Evolutionary conservation across 2,329 filamentous ascomycete genomes (phyloP).

Genomic region (Clonostachys byssicola): DNA sequence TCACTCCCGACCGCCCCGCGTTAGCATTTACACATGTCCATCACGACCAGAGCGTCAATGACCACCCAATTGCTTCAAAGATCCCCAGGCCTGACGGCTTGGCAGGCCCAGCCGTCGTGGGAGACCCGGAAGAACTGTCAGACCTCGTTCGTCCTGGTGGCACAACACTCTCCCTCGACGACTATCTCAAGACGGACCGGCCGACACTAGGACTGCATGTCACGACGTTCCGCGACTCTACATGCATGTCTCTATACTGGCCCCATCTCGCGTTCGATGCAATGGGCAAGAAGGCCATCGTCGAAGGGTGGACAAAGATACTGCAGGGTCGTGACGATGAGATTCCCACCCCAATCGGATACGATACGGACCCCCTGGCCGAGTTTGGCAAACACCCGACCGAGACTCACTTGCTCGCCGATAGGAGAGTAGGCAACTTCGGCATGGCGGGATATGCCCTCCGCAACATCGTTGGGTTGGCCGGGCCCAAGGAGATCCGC

Average conservation of each 20-base stretch:
- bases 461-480: constrained; percentile 13
- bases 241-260: constrained; percentile 30
- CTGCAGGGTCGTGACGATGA: constrained; percentile 23
- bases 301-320: constrained; percentile 30
- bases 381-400: constrained; percentile 10
- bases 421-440: constrained; percentile 8
- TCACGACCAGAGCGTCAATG: constrained; percentile 7
- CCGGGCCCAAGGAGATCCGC: constrained; percentile 20
- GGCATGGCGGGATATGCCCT: constrained; percentile 14
- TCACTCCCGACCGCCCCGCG: constrained; percentile 22
- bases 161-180: constrained; percentile 17
- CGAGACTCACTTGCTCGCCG: constrained; percentile 12
- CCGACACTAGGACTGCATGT: constrained; percentile 36
- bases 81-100: constrained; percentile 13
- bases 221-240: constrained; percentile 33
- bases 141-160: constrained; percentile 9
- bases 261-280: constrained; percentile 34
- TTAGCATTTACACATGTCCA: constrained; percentile 23
- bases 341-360: constrained; percentile 14
- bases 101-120: constrained; percentile 13
- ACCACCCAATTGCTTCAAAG: constrained; percentile 25
- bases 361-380: constrained; percentile 19
- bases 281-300: constrained; percentile 25
- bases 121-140: constrained; percentile 12
- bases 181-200: constrained; percentile 28